Base-by-base conservation (phyloP, 441 rosid species). In the Populus hybrid region DNA sequence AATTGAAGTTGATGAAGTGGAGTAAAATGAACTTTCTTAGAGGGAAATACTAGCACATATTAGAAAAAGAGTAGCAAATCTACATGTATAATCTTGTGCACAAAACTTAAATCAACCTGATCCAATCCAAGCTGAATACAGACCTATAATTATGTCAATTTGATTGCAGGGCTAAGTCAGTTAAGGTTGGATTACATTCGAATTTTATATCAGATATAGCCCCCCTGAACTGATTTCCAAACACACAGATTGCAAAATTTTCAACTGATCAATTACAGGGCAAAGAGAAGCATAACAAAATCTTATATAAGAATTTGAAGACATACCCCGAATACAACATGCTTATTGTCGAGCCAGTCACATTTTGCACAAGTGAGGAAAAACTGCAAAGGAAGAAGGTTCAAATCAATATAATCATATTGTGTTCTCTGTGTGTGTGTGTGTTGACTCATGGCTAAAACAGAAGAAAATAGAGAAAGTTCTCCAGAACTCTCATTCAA, bases 281-380 rank as follows among this genome's bases (percentile, higher is more conserved):
- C 9, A 30, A 23, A 50, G 26, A 75, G 42, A 76, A 32, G 57
- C 11, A 24, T 21, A n/a, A 67, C 32, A 16, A 4, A 28, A 26
- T 16, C 21, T 65, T 42, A 9, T 14, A n/a, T 8, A 40, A 32
- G 34, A 59, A 80, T 26, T 18, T 46, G 46, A 80, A 69, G 75
- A 77, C 88, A 53, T 93, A 94, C 98, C 95, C 98, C 99, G 32
- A 93, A 96, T 77, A 96, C 98, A 12, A 92, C 98, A 78, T 93
- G 99, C 89, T 91, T 92, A 82, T 94, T 91, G 85, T 94, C 98
- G 65, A 96, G 99, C 98, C 99, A 96, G 82, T 96, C 99, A 42
- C 98, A 93, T 87, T 96, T 96, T 63, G 97, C 90, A 74, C 99
- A 96, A 3, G 97, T 91, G 82, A 96, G 71, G 75, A 96, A 96